A percentile compares a stretch with the other conserved stretches of the same genome.
phyloP scores from a whole-genome alignment of 23 red algal species.

The Chondrus crispus region DNA sequence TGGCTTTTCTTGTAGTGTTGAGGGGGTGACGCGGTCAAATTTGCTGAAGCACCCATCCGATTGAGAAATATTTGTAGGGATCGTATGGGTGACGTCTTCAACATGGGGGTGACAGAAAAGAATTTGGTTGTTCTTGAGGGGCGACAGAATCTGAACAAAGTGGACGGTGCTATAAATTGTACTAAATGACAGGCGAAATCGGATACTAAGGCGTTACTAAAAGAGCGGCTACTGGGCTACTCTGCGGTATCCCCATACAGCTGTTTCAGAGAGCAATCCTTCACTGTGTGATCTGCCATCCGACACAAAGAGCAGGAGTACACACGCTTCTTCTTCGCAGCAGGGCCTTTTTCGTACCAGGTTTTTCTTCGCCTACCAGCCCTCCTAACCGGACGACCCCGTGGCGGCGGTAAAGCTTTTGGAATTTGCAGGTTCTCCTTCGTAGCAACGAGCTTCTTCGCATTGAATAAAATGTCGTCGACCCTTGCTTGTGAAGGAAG shows the following conservation, averaged over 20 bases:
- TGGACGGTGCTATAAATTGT: too few relatives aligned
- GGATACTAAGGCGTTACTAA: too few relatives aligned
- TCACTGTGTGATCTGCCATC: neutral
- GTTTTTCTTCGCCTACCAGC: neutral
- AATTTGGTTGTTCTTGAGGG: too few relatives aligned
- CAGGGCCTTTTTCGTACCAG: conserved; percentile 21
- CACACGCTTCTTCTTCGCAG: neutral
- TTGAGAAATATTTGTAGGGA: too few relatives aligned
- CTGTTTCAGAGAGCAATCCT: neutral
- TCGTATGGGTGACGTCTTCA: too few relatives aligned
- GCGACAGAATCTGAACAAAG: too few relatives aligned
- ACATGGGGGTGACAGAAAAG: too few relatives aligned
- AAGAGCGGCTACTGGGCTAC: too few relatives aligned
- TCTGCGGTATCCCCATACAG: neutral
- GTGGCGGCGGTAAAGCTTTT: conserved; percentile 25
- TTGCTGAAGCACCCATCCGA: too few relatives aligned
- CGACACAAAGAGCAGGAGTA: neutral
- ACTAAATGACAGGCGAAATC: too few relatives aligned
- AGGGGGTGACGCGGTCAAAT: too few relatives aligned
- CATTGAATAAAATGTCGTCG: neutral
- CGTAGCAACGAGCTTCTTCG: neutral
- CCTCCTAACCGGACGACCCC: conserved; percentile 14
- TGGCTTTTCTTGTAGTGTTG: too few relatives aligned
- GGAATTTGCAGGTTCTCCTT: conserved; percentile 6
- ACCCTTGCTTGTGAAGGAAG: neutral